phyloP scores from a whole-genome alignment of 129 eudicot genomes.

The Erigeron canadensis region DNA sequence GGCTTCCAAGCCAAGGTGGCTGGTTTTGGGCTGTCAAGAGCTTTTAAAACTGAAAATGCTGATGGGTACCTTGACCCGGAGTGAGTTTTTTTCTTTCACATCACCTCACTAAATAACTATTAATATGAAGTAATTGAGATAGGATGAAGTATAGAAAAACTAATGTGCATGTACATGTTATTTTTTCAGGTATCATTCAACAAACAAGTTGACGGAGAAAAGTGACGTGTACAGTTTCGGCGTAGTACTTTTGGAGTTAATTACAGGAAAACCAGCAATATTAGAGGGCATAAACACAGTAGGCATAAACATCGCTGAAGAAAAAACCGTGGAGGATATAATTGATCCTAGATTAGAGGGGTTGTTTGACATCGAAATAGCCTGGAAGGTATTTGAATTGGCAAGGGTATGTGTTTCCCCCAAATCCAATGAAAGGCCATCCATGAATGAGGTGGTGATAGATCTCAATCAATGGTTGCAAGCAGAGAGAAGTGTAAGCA shows the following conservation, averaged over 20 bases:
- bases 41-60: slow-evolving; percentile 34
- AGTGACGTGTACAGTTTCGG: background rate
- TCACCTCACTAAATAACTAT: background rate
- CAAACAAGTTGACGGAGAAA: background rate
- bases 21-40: slow-evolving; percentile 51
- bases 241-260: background rate
- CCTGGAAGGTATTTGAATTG: no score
- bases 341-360: no score
- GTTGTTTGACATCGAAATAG: no score
- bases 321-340: background rate
- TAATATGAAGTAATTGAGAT: no score
- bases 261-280: background rate
- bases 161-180: background rate
- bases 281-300: background rate
- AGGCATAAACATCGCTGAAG: background rate
- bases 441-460: no score
- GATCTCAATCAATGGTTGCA: no score
- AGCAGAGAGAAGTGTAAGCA: no score
- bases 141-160: background rate
- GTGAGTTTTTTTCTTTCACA: background rate
- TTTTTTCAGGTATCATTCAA: background rate
- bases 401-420: no score
- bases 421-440: no score
- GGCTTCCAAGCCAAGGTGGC: slow-evolving; percentile 46
- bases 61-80: slow-evolving; percentile 7